Evolutionary conservation across 2,329 filamentous ascomycete genomes (phyloP).

Genomic region (Rhynchosporium graminicola): DNA sequence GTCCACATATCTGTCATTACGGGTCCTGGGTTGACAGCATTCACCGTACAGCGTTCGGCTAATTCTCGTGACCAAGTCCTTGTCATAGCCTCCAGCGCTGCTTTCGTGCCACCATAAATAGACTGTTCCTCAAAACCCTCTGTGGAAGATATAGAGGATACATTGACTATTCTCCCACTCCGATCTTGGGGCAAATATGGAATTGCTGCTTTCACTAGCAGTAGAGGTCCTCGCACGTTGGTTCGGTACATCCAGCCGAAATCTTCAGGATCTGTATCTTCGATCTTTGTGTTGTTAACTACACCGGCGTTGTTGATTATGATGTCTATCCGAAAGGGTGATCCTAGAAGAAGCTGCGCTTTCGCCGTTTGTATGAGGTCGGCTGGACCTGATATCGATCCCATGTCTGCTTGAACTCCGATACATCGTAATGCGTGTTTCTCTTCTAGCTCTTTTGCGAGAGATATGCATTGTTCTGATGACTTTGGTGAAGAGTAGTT

Average conservation of each 20-base stretch:
- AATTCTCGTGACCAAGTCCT: slow-evolving; percentile 45
- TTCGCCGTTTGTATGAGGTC: not conserved
- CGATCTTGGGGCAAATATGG: not conserved
- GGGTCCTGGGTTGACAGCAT: slow-evolving; percentile 36
- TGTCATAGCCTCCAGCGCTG: slow-evolving; percentile 65
- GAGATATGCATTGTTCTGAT: slow-evolving; percentile 57
- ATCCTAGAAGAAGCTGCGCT: not conserved
- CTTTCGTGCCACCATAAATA: slow-evolving; percentile 67
- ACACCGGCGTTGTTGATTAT: not conserved
- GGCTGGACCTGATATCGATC: not conserved
- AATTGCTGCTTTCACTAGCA: not conserved
- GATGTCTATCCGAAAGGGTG: not conserved
- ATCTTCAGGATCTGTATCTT: not conserved
- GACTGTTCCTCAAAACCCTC: slow-evolving; percentile 53
- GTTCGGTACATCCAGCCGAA: not conserved
- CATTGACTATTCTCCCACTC: not conserved
- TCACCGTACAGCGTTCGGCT: slow-evolving; percentile 60
- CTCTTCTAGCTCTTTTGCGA: not conserved
- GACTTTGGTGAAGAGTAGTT: slow-evolving; percentile 67
- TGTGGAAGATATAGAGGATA: slow-evolving; percentile 48
- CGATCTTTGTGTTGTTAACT: not conserved
- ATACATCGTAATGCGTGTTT: not conserved
- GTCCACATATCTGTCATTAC: not conserved
- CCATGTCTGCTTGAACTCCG: not conserved
- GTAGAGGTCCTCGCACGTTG: not conserved